Base-by-base conservation (phyloP, 2,329 filamentous ascomycete species). In the Ascochyta fabae region DNA sequence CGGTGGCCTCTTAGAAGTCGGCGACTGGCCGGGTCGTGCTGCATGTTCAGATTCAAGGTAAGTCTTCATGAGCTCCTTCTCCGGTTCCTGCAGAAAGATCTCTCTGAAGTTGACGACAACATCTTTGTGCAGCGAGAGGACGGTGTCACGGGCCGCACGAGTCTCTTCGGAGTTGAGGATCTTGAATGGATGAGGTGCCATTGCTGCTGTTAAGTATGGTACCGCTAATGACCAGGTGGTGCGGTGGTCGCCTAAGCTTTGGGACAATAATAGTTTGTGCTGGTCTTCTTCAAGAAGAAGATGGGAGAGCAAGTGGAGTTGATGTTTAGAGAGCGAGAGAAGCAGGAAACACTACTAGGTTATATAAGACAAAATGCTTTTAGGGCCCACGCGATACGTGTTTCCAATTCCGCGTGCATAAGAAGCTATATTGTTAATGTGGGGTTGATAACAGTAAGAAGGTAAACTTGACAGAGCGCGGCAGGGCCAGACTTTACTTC, bases 81-180 rank as follows among this genome's bases (percentile, higher is more conserved):
- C 72, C 1, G 82, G 81, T 60, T 84, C 82, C 31, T 81, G 73
- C 0, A 83, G 72, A 57, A 75, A 83, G 26, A 83, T 83, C 57
- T 81, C 80, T 1, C 81, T 76, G 62, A 84, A 84, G 48, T 77
- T 70, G 47, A 80, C 66, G 15, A 77, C 66, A 10, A 62, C 62
- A 44, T 72, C 68, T 33, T 69, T 67, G 47, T 78, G 74, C 4
- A 70, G 61, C 27, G 77, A 75, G 31, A 80, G 74, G 56, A 86
- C 77, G 39, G 84, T 71, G 59, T 81, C 81, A 38, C 79, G 77
- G 36, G 83, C 80, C 19, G 73, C 68, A 51, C 77, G 75, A 19
- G 85, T 84, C 71, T 87, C 85, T 35, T 83, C 77, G 64, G 83
- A 71, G 44, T 78, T 81, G 53, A 87, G 80, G 62, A 79, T 83